A percentile compares a stretch with the other conserved stretches of the same genome.
These are phyloP conservation scores for Suillus fuscotomentosus DNA, from an alignment of 768 basidiomycete species.

Conservation along the genomic window DNA sequence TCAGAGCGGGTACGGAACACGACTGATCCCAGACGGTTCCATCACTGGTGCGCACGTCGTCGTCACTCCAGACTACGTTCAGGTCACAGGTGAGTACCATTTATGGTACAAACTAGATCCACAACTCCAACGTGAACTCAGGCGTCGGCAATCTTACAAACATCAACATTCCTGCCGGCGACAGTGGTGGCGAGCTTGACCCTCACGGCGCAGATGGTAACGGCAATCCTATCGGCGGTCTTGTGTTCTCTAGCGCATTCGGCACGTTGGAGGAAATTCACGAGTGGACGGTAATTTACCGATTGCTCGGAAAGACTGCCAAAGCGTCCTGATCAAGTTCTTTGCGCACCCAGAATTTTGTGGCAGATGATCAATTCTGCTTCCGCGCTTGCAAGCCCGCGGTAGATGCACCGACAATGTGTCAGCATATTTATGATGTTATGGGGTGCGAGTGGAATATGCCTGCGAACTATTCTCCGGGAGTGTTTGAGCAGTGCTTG, in stretches of 20 bases:
- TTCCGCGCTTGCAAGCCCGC: slow-evolving; percentile 65
- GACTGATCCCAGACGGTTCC: slow-evolving; percentile 71
- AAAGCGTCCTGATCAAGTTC: slow-evolving; percentile 4
- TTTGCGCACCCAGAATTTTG: slow-evolving; percentile 49
- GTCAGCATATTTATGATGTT: slow-evolving; percentile 58
- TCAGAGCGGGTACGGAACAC: slow-evolving; percentile 58
- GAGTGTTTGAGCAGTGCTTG: slow-evolving; percentile 48
- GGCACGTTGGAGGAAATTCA: slow-evolving; percentile 55
- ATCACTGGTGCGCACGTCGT: slow-evolving; percentile 68
- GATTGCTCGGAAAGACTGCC: slow-evolving; percentile 11
- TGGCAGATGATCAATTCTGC: slow-evolving; percentile 62
- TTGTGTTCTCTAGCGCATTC: slow-evolving; percentile 76
- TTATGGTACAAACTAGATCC: slow-evolving; percentile 14
- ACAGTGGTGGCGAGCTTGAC: slow-evolving; percentile 65
- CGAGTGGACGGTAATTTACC: slow-evolving; percentile 66
- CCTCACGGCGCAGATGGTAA: slow-evolving; percentile 62
- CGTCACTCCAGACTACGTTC: slow-evolving; percentile 72
- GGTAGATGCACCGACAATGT: slow-evolving; percentile 47
- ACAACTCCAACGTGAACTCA: slow-evolving; percentile 28
- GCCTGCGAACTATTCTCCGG: slow-evolving; percentile 47
- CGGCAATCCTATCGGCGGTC: slow-evolving; percentile 63
- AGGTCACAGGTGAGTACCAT: slow-evolving; percentile 52
- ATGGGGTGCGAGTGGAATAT: slow-evolving; percentile 67
- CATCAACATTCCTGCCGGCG: slow-evolving; percentile 61
- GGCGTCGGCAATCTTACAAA: slow-evolving; percentile 64